Evolutionary conservation across 768 basidiomycete species (phyloP), one percentile per base, ranked within the genome.

Genomic region (Amanita pallidorosea): DNA sequence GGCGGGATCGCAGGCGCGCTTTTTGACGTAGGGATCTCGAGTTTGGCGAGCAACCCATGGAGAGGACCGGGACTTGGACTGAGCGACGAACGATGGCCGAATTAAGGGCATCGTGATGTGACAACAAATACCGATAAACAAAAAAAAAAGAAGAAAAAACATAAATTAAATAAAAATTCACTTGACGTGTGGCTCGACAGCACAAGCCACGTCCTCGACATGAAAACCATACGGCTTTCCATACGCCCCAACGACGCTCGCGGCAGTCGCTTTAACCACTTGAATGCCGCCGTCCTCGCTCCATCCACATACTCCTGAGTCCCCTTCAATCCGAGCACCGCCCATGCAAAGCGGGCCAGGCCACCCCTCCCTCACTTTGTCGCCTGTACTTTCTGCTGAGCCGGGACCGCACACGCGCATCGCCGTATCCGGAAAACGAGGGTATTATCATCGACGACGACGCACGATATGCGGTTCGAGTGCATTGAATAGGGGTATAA

Each of bases 11-110:
- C 52, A 54, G 11, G 57, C 54, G 18, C 84, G 80, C 47, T 67
- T 65, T 57, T 79, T 80, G 27, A 90, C 79, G 59, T 80, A 88
- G 0, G 84, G 85, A 59, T 91, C 88, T 11, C 73, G 68, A 44
- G 63, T 72, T 61, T 91, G 88, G 25, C 88, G 72, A 1, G 77
- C 64, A 11, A 90, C 72, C 88, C 88, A 91, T 0, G 80, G 75
- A 0, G 80, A 79, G 7, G 71, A 58, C 45, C 65, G 69, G 36
- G 62, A 56, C 48, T 64, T 66, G 22, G 60, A 52, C 5, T 41
- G 49, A 36, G 49, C 47, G 13, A 57, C n/a, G 31, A 53, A 36
- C 17, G 49, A 44, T 9, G n/a, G n/a, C n/a, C n/a, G n/a, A n/a
- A n/a, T n/a, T n/a, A n/a, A n/a, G n/a, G n/a, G n/a, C n/a, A n/a